A percentile compares a stretch with the other conserved stretches of the same genome.
These are phyloP conservation scores for Trametes cingulata DNA, from an alignment of 768 basidiomycete species.

Conservation along the genomic window DNA sequence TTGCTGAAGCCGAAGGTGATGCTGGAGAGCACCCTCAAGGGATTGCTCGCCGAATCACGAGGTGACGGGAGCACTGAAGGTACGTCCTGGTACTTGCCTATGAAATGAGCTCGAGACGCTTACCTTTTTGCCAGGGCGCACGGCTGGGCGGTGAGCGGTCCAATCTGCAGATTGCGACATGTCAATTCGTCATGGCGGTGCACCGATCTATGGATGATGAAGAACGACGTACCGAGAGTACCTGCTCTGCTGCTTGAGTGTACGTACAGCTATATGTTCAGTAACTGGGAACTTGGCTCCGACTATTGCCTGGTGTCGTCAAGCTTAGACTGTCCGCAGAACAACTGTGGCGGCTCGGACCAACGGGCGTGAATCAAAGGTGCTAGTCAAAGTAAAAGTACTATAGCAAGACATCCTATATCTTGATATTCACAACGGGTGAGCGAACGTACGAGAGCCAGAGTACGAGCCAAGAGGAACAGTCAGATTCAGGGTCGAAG, in stretches of 20 bases:
- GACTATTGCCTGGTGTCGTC: too few relatives aligned
- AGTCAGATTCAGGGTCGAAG: not conserved
- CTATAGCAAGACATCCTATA: not conserved
- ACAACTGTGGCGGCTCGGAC: not conserved
- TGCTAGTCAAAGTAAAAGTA: not conserved
- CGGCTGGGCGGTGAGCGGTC: too few relatives aligned
- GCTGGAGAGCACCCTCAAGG: not conserved
- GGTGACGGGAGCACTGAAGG: not conserved
- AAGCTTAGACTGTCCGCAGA: not conserved
- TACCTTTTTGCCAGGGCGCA: too few relatives aligned
- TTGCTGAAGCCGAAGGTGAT: slow-evolving; percentile 12
- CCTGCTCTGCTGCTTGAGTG: too few relatives aligned
- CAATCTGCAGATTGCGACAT: too few relatives aligned
- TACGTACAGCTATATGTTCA: too few relatives aligned
- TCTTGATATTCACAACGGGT: not conserved
- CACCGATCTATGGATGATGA: too few relatives aligned
- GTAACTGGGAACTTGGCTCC: too few relatives aligned
- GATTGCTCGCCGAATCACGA: not conserved
- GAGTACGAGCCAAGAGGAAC: too few relatives aligned
- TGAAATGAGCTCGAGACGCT: too few relatives aligned
- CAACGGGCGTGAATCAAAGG: not conserved
- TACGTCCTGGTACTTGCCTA: not conserved
- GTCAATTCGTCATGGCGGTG: too few relatives aligned
- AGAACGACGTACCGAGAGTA: too few relatives aligned
- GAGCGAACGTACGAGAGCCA: not conserved